Conservation (phyloP, 352 stramenopile species). For the Phytopythium aichiense region DNA sequence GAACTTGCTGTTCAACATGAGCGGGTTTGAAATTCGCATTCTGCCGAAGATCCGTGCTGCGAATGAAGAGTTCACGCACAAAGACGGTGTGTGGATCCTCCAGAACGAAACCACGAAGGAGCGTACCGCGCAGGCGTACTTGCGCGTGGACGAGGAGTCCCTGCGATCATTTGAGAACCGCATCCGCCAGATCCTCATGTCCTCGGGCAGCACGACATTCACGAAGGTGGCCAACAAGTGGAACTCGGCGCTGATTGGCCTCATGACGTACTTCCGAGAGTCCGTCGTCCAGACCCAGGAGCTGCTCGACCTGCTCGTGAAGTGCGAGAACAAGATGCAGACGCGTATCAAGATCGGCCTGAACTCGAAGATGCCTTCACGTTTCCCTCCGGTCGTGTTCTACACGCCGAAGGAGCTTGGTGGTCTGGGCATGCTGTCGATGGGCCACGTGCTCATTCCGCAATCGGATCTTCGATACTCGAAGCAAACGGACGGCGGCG, state of each 20-base stretch:
- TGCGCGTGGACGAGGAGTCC: constrained; percentile 95
- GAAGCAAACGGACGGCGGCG: constrained; percentile 97
- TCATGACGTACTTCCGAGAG: constrained; percentile 99
- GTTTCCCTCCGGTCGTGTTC: constrained; percentile 99
- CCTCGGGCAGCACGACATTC: constrained; percentile 98
- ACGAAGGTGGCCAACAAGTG: constrained; percentile 99
- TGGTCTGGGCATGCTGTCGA: constrained; percentile 99
- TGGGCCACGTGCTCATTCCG: constrained; percentile 99
- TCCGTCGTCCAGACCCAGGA: constrained; percentile 99
- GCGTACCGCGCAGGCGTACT: constrained; percentile 97
- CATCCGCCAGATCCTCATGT: constrained; percentile 99
- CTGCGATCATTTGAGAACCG: constrained; percentile 98
- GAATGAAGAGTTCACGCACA: constrained; percentile 92
- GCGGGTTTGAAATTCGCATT: constrained; percentile 97
- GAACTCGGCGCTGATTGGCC: constrained; percentile 91
- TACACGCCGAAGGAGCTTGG: constrained; percentile 99
- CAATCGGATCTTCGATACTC: constrained; percentile 99
- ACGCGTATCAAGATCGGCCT: constrained; percentile 99
- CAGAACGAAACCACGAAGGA: constrained; percentile 99
- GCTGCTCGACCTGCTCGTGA: constrained; percentile 99
- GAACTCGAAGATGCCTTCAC: constrained; percentile 99
- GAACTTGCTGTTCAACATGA: constrained; percentile 99
- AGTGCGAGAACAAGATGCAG: constrained; percentile 99
- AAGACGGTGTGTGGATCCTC: constrained; percentile 99
- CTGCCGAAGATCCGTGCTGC: constrained; percentile 90